Evolutionary conservation across 2,329 filamentous ascomycete genomes (phyloP).

Genomic region (Trichophyton benhamiae): DNA sequence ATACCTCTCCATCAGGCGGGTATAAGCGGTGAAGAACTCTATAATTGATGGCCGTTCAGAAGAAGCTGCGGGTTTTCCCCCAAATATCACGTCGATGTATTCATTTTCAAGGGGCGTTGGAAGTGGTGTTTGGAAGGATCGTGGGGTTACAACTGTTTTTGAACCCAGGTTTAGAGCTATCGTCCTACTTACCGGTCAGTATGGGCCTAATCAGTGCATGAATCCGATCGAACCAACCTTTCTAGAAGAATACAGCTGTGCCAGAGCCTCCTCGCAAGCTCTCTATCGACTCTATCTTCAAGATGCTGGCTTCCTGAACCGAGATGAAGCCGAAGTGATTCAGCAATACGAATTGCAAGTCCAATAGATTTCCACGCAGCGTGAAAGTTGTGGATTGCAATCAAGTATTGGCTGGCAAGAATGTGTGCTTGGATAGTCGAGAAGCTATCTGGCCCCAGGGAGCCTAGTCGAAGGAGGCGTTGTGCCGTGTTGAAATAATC

Average conservation of each 20-base stretch:
- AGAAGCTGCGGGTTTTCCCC: background rate
- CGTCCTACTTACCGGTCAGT: slow-evolving; percentile 11
- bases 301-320: slow-evolving; percentile 13
- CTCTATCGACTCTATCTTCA: slow-evolving; percentile 11
- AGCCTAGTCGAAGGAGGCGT: slow-evolving; percentile 12
- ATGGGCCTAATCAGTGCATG: background rate
- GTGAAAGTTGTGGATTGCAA: slow-evolving; percentile 14
- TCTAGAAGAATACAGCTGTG: slow-evolving; percentile 19
- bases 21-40: slow-evolving; percentile 17
- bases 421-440: slow-evolving; percentile 16
- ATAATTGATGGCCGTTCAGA: slow-evolving; percentile 17
- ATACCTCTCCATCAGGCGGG: slow-evolving; percentile 17
- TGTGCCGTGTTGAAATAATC: slow-evolving; percentile 15
- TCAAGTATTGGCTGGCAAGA: slow-evolving; percentile 17
- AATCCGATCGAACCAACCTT: slow-evolving; percentile 7
- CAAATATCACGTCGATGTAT: slow-evolving; percentile 18
- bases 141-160: slow-evolving; percentile 11
- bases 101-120: slow-evolving; percentile 18
- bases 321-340: slow-evolving; percentile 15
- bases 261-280: slow-evolving; percentile 18
- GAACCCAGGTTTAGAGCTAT: slow-evolving; percentile 17
- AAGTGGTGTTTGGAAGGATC: slow-evolving; percentile 14
- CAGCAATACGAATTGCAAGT: slow-evolving; percentile 15
- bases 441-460: slow-evolving; percentile 9
- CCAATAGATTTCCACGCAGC: slow-evolving; percentile 18